Base-by-base conservation (phyloP, 306 rosid species). In the Leucaena leucocephala region DNA sequence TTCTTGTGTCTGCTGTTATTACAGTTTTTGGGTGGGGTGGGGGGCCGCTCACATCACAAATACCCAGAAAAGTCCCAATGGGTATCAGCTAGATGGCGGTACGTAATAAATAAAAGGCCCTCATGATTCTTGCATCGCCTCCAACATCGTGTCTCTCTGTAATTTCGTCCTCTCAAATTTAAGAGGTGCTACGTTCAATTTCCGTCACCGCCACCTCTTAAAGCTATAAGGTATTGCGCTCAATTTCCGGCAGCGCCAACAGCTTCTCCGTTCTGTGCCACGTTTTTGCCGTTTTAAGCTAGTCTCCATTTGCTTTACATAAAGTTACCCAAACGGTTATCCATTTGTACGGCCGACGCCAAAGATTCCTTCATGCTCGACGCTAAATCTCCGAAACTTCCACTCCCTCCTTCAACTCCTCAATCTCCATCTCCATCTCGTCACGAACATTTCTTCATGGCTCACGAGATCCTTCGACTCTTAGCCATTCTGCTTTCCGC, bases 401-500 rank as follows among this genome's bases (percentile, higher is more conserved):
- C 54, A 42, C 11, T 45, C 0, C 19, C 49, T 54, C 57, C 57
- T 68, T 46, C 44, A 54, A 0, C 79, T 58, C 38, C 61, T 73
- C 76, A 52, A 34, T 73, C 49, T 73, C 76, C 16, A 34, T 73
- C 49, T 73, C 76, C 16, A 34, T 76, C 49, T 40, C 40, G 5
- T 10, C 39, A 42, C 59, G 71, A 6, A 19, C 59, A 27, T 14
- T 72, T 76, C 71, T 46, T 76, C 0, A 71, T 77, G 74, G 75
- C 83, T 71, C 90, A 84, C 16, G 40, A 76, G 64, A 71, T 76
- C 76, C 83, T 90, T 79, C 84, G 93, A 85, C 35, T 89, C 82
- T 74, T 84, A 16, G 88, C 84, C 81, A 57, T 85, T 72, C 33
- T 81, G 3, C 78, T 87, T 68, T 76, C 89, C 1, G 82, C 85